Conservation (phyloP, 2,329 filamentous ascomycete species). For the Onygenales sp. region DNA sequence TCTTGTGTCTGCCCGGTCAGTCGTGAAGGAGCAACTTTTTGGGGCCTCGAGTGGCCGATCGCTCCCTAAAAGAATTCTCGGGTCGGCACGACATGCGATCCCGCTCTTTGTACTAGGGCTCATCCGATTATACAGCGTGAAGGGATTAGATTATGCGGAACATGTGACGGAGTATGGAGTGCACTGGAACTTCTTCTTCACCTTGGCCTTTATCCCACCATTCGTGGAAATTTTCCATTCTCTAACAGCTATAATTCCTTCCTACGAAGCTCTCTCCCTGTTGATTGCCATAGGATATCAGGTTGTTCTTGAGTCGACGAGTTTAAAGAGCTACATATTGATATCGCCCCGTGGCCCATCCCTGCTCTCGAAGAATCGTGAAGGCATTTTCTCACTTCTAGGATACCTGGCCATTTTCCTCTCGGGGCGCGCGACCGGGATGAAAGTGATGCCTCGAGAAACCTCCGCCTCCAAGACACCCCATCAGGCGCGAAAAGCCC, state of each 20-base stretch:
- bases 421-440: slow-evolving; percentile 73
- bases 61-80: slow-evolving; percentile 50
- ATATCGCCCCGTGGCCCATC: slow-evolving; percentile 64
- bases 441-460: slow-evolving; percentile 63
- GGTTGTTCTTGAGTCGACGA: slow-evolving; percentile 61
- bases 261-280: slow-evolving; percentile 66
- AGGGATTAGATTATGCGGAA: slow-evolving; percentile 90
- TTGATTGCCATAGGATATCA: slow-evolving; percentile 64
- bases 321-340: slow-evolving; percentile 74
- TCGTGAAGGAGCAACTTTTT: slow-evolving; percentile 59
- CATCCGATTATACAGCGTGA: slow-evolving; percentile 76
- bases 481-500: slow-evolving; percentile 41
- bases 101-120: slow-evolving; percentile 74
- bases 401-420: slow-evolving; percentile 95
- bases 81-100: slow-evolving; percentile 68
- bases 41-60: slow-evolving; percentile 32
- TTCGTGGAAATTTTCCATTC: slow-evolving; percentile 79
- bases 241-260: slow-evolving; percentile 59
- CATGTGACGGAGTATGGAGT: slow-evolving; percentile 97
- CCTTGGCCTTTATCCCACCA: slow-evolving; percentile 75
- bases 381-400: slow-evolving; percentile 89
- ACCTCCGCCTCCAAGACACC: slow-evolving; percentile 34
- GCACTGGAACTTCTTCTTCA: slow-evolving; percentile 99
- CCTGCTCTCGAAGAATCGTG: slow-evolving; percentile 79
- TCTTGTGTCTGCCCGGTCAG: slow-evolving; percentile 74